Percentiles rank a stretch among this genome's conserved stretches.
Conservation (phyloP, 1,139 yeast genomes). For the Debaryomyces sp. region DNA sequence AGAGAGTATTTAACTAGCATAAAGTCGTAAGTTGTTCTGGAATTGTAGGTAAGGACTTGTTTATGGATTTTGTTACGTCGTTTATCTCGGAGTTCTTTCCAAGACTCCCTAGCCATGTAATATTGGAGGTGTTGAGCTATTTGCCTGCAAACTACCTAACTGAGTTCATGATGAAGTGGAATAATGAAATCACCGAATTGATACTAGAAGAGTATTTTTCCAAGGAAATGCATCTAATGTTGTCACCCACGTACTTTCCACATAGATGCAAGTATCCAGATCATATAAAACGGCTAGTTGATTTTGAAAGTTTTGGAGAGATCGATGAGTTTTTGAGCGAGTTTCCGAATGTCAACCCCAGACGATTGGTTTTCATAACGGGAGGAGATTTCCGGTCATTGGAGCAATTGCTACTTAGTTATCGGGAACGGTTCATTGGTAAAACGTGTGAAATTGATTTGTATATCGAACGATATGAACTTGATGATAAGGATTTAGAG, state of each 20-base stretch:
- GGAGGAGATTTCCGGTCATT: slow-evolving; percentile 38
- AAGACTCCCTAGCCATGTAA: slow-evolving; percentile 32
- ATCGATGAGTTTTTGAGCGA: slow-evolving; percentile 33
- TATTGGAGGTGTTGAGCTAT: slow-evolving; percentile 24
- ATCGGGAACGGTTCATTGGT: slow-evolving; percentile 18
- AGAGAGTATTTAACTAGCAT: not conserved
- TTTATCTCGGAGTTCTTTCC: slow-evolving; percentile 19
- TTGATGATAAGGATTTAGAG: slow-evolving; percentile 22
- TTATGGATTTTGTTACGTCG: not conserved
- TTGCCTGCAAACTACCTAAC: slow-evolving; percentile 30
- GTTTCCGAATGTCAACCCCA: slow-evolving; percentile 33
- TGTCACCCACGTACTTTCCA: slow-evolving; percentile 35
- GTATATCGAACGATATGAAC: slow-evolving; percentile 29
- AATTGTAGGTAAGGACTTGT: not conserved
- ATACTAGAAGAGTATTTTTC: slow-evolving; percentile 30
- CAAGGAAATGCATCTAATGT: slow-evolving; percentile 36
- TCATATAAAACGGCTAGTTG: slow-evolving; percentile 22
- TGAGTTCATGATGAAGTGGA: slow-evolving; percentile 26
- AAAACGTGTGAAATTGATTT: slow-evolving; percentile 24
- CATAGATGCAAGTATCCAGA: slow-evolving; percentile 23
- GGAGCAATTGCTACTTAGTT: slow-evolving; percentile 25
- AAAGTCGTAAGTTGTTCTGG: not conserved
- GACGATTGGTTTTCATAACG: slow-evolving; percentile 28
- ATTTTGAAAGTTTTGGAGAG: slow-evolving; percentile 32
- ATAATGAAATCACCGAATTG: slow-evolving; percentile 22